Evolutionary conservation across 768 basidiomycete genomes (phyloP).

Genomic region (Amanita exitialis): DNA sequence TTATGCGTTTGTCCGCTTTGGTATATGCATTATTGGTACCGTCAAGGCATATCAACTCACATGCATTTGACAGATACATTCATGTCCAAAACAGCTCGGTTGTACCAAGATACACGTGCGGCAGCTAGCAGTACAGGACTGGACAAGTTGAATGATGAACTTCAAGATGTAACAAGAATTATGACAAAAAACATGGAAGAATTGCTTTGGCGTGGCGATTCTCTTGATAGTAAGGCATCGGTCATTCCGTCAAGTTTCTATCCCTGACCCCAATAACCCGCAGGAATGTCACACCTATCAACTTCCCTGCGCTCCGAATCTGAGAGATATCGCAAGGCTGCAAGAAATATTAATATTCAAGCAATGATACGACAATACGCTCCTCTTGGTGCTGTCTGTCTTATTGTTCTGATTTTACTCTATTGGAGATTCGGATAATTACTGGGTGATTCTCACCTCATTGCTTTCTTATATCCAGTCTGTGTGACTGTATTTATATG

Average conservation of each 20-base stretch:
- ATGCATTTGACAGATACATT: slow-evolving; percentile 67
- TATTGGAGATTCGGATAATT: slow-evolving; percentile 65
- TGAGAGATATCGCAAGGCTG: slow-evolving; percentile 94
- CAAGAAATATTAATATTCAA: slow-evolving; percentile 87
- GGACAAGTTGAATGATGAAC: slow-evolving; percentile 87
- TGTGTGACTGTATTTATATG: neutral
- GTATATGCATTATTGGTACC: slow-evolving; percentile 31
- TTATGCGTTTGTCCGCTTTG: slow-evolving; percentile 98
- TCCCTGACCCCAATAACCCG: neutral
- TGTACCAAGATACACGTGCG: slow-evolving; percentile 91
- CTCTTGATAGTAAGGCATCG: slow-evolving; percentile 71
- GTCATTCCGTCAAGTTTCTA: neutral
- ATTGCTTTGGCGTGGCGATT: slow-evolving; percentile 95
- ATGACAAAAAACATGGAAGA: slow-evolving; percentile 99
- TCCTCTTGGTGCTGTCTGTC: slow-evolving; percentile 72
- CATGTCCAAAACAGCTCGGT: slow-evolving; percentile 93
- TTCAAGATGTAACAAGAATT: slow-evolving; percentile 96
- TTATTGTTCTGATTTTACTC: slow-evolving; percentile 69
- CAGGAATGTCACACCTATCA: slow-evolving; percentile 93
- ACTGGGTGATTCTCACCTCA: neutral
- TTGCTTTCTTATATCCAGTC: slow-evolving; percentile 1
- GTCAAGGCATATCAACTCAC: neutral
- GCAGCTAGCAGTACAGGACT: slow-evolving; percentile 55
- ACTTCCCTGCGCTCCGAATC: slow-evolving; percentile 92
- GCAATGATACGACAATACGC: slow-evolving; percentile 96